Evolutionary conservation across 257 asterid species (phyloP).

Genomic region (Eustoma russellianum): DNA sequence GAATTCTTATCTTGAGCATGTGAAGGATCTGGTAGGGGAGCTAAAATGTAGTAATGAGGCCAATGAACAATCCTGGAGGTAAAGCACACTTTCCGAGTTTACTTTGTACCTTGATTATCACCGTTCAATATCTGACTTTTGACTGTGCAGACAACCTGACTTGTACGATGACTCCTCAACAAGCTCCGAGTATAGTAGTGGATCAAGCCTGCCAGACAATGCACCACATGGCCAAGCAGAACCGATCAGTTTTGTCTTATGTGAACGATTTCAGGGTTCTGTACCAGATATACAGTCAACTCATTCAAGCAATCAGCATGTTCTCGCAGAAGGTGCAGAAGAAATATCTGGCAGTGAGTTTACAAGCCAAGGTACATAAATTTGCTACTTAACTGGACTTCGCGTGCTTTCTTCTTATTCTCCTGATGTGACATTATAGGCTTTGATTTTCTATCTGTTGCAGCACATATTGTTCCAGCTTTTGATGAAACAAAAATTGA

Average conservation of each 20-base stretch:
- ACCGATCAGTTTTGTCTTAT: constrained; percentile 37
- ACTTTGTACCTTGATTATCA: constrained; percentile 8
- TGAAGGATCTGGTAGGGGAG: constrained; percentile 62
- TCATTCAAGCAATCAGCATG: constrained; percentile 29
- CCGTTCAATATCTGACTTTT: constrained; percentile 22
- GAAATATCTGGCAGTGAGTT: constrained; percentile 27
- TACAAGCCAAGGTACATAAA: constrained; percentile 34
- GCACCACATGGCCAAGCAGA: constrained; percentile 34
- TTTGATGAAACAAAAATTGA: constrained; percentile 25
- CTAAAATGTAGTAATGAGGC: constrained; percentile 41
- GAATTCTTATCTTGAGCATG: constrained; percentile 52
- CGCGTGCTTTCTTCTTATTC: neutral
- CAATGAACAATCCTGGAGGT: constrained; percentile 69
- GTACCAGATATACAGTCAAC: constrained; percentile 34
- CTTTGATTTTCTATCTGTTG: constrained; percentile 5
- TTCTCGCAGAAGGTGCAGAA: constrained; percentile 29
- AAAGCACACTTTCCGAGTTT: constrained; percentile 9
- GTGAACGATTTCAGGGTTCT: constrained; percentile 29
- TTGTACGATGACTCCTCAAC: constrained; percentile 52
- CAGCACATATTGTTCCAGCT: constrained; percentile 30
- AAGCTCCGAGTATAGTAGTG: constrained; percentile 79
- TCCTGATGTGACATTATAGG: neutral
- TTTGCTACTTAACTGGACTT: constrained; percentile 4
- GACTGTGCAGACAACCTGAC: constrained; percentile 55
- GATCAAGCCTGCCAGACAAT: constrained; percentile 53